phyloP scores from a whole-genome alignment of 1,139 yeast species.

The Keqinozyma sinolaborantium region DNA sequence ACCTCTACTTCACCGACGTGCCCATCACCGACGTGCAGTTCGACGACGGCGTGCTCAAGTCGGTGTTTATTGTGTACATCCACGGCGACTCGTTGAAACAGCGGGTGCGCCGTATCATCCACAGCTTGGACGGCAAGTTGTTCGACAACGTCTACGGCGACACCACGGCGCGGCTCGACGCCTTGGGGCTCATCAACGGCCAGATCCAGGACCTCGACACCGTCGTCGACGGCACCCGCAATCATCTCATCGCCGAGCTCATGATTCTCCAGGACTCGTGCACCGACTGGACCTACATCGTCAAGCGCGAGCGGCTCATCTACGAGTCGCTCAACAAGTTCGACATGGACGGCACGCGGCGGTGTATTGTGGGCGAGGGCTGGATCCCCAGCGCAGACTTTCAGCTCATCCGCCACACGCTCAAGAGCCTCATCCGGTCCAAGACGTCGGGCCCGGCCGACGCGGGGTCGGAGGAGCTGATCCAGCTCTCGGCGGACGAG shows the following conservation, averaged over 20 bases:
- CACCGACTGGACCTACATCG: constrained; percentile 34
- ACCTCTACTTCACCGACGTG: constrained; percentile 45
- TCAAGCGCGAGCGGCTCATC: constrained; percentile 70
- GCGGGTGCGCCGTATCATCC: constrained; percentile 73
- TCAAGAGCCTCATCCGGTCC: constrained; percentile 22
- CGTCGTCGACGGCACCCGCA: constrained; percentile 69
- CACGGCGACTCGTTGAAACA: constrained; percentile 75
- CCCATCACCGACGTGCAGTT: constrained; percentile 39
- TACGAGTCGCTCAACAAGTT: constrained; percentile 76
- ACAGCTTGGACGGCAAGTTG: constrained; percentile 77
- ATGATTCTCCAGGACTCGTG: constrained; percentile 58
- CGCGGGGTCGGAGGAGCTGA: constrained; percentile 18
- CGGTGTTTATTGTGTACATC: constrained; percentile 78
- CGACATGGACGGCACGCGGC: constrained; percentile 79
- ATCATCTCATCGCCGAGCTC: constrained; percentile 71
- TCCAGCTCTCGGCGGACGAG: constrained; percentile 14
- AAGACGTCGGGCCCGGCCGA: constrained; percentile 13
- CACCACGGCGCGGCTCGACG: constrained; percentile 43
- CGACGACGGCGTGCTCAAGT: constrained; percentile 45
- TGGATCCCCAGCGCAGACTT: constrained; percentile 67
- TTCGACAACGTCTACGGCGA: constrained; percentile 64
- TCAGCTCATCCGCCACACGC: constrained; percentile 19
- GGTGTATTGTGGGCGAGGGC: constrained; percentile 95
- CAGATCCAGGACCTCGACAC: constrained; percentile 41
- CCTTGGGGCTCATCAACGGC: constrained; percentile 59